Base-by-base conservation (phyloP, 495 filamentous ascomycete genomes). In the Umbilicaria muhlenbergii region DNA sequence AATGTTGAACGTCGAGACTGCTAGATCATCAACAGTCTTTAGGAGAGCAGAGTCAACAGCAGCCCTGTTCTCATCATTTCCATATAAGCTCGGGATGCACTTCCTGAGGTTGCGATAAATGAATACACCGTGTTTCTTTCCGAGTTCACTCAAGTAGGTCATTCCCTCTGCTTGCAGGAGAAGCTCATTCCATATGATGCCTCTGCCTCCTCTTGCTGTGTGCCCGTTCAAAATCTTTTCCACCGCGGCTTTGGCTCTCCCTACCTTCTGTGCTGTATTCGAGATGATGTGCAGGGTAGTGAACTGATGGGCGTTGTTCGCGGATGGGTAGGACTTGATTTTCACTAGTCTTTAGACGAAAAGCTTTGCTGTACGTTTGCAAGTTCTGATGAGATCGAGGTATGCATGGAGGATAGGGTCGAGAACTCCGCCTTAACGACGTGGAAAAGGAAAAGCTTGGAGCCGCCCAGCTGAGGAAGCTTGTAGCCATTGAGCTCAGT, bases 181-280 rank as follows among this genome's bases (percentile, higher is more conserved):
- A 24, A 43, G 39, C 14, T 50, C 38, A 32, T 38, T 14, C 50
- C 50, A 53, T 15, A 53, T 14, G 12, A 43, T 34, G 17, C 39
- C 43, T n/a, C 24, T 46, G 17, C 39, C 46, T 19, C 18, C 21
- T 43, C 37, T 46, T 12, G 43, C 50, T 13, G 36, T 43, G 19
- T 46, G 42, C 12, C 50, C 50, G 21, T 34, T 36, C 14, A 53
- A 35, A 18, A 51, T 44, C 24, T 31, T 46, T n/a, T 53, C 43
- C 5, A 53, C 39, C 1, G 24, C 34, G 36, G 36, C 36, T 36
- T 53, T 53, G 24, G 50, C 48, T 35, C 41, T 50, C 24, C 32
- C 48, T 0, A 53, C 33, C n/a, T 39, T 12, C 31, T 51, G 17
- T 36, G 34, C 34, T 10, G 19, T 34, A 14, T 43, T 33, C 5